Conservation (phyloP, 441 rosid genomes). For the Adansonia rubrostipa region DNA sequence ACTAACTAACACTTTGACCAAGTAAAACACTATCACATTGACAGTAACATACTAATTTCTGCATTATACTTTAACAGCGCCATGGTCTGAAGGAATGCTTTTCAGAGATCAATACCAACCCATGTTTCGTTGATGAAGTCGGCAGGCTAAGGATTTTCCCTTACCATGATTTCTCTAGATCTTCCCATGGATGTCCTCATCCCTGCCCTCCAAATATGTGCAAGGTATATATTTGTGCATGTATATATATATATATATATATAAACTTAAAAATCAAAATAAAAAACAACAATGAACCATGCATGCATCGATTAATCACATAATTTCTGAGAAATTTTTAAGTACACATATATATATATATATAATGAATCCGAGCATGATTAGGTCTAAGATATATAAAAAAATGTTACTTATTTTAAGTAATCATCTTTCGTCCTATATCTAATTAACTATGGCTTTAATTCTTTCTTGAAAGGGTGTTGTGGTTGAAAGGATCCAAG, state of each 20-base stretch:
- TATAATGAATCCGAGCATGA: neutral
- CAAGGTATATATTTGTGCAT: conserved; percentile 40
- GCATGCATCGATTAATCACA: no score
- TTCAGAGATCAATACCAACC: conserved; percentile 72
- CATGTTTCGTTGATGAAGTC: conserved; percentile 56
- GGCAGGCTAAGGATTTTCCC: conserved; percentile 54
- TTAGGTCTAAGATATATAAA: neutral
- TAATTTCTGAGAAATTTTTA: neutral
- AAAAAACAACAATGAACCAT: no score
- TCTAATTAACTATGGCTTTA: neutral
- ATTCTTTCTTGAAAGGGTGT: conserved; percentile 39
- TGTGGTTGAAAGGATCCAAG: conserved; percentile 67
- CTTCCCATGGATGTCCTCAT: conserved; percentile 61
- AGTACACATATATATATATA: no score
- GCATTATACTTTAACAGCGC: conserved; percentile 27
- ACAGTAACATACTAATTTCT: no score
- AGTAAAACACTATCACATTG: no score
- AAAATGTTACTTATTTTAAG: neutral
- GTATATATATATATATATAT: no score
- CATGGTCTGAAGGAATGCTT: conserved; percentile 58
- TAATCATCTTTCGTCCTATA: neutral
- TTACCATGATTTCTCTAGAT: conserved; percentile 53
- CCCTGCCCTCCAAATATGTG: conserved; percentile 70
- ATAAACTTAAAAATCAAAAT: no score
- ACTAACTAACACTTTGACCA: no score